Base-by-base conservation (phyloP, 805 yeast species). In the Hanseniaspora vineae region DNA sequence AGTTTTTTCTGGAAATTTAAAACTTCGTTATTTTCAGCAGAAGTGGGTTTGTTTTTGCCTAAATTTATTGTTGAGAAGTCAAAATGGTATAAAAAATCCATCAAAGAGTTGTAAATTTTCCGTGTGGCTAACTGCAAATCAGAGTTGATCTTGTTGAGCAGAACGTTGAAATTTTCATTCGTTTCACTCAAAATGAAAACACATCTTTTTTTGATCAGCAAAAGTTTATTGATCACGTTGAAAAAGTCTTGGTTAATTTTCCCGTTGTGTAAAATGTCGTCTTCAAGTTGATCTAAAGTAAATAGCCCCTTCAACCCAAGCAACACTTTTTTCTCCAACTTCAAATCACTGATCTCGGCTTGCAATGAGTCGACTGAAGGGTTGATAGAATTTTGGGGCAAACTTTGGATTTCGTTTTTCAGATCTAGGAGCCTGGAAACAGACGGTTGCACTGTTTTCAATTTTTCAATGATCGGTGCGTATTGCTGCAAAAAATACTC, bases 231-330 rank as follows among this genome's bases (percentile, higher is more conserved):
- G 33, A 89, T 66, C 1, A 77, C 73, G 3, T 57, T 59, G 54
- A 86, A 84, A 58, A 82, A 87, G 46, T 73, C 78, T 1, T 70
- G 66, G 39, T 69, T 65, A 10, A 74, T 51, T 15, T 58, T 48
- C 48, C 66, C 58, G 57, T 71, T 69, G 19, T 62, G 58, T 39
- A 89, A 65, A 6, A 74, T 62, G 55, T 76, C 82, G 42, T 78
- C 80, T 54, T 90, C 97, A 49, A 77, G 75, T 51, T 81, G 89
- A 42, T 73, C 74, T 42, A 90, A 61, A 0, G 89, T 76, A 58
- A 84, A 86, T 49, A 75, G 75, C 3, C 72, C 69, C 51, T 79
- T 77, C 54, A 83, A 76, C 31, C 72, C 70, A 0, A 62, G 55
- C 39, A 84, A 61, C 1, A 84, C 56, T 35, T 68, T 61, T 56